These are phyloP conservation scores for Trichoderma sp. DNA, from an alignment of 2,329 filamentous ascomycete genomes.

Conservation along the genomic window DNA sequence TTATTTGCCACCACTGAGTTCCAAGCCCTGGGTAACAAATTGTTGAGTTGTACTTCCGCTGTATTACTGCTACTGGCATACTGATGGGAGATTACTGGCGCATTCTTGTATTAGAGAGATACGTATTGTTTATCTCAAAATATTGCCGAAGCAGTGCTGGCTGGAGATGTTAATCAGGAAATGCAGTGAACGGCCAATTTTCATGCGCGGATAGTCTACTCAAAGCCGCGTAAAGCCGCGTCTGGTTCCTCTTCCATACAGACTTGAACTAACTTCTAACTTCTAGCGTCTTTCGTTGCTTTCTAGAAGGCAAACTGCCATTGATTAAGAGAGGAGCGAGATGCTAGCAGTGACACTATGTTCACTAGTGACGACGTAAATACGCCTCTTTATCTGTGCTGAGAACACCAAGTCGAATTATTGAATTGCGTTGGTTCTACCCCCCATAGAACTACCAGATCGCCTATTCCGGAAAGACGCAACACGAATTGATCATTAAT, in stretches of 20 bases:
- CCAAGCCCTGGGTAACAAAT: background rate
- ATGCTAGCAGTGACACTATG: constrained; percentile 1
- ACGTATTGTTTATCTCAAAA: background rate
- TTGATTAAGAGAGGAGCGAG: background rate
- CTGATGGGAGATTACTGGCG: background rate
- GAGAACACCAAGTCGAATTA: background rate
- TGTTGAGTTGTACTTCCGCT: background rate
- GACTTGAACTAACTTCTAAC: background rate
- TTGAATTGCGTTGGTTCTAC: background rate
- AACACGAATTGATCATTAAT: background rate
- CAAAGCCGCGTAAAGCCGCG: constrained; percentile 15
- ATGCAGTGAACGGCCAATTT: background rate
- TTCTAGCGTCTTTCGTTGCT: constrained; percentile 1
- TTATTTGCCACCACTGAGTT: background rate
- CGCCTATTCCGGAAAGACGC: background rate
- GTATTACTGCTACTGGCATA: background rate
- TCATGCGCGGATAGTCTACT: background rate
- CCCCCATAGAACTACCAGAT: background rate
- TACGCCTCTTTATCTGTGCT: background rate
- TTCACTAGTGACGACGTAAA: background rate
- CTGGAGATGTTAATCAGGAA: background rate
- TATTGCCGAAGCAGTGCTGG: background rate
- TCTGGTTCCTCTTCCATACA: background rate
- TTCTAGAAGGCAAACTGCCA: background rate
- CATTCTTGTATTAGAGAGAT: background rate